Evolutionary conservation across 2,329 filamentous ascomycete genomes (phyloP).

Genomic region (Fusarium keratoplasticum): DNA sequence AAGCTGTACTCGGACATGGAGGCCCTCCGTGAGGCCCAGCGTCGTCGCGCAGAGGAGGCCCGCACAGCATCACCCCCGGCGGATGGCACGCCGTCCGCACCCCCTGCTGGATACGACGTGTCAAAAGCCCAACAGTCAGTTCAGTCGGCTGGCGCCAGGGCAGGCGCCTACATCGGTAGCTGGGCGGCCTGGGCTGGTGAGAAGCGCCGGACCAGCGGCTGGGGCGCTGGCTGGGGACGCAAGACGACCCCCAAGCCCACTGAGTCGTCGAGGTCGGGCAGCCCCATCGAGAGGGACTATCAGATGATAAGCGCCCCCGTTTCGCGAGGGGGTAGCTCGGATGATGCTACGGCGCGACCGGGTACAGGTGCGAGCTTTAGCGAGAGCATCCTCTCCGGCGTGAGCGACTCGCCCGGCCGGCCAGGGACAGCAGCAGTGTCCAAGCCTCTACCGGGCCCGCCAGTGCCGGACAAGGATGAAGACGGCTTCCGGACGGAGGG

Average conservation of each 20-base stretch:
- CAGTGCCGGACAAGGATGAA: slow-evolving; percentile 25
- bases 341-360: slow-evolving; percentile 47
- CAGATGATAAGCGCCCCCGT: slow-evolving; percentile 49
- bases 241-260: slow-evolving; percentile 48
- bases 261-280: slow-evolving; percentile 50
- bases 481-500: slow-evolving; percentile 46
- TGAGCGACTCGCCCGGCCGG: slow-evolving; percentile 44
- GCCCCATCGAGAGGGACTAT: slow-evolving; percentile 54
- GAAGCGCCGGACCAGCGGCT: slow-evolving; percentile 72
- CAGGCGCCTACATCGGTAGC: slow-evolving; percentile 74
- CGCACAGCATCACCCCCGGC: slow-evolving; percentile 28
- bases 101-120: slow-evolving; percentile 41
- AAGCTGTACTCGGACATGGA: slow-evolving; percentile 94
- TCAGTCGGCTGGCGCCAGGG: slow-evolving; percentile 65
- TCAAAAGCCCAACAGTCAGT: slow-evolving; percentile 59
- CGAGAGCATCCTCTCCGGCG: slow-evolving; percentile 58
- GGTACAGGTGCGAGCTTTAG: slow-evolving; percentile 57
- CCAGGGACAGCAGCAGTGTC: slow-evolving; percentile 30
- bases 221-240: slow-evolving; percentile 56
- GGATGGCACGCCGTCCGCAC: slow-evolving; percentile 20
- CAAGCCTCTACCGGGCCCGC: slow-evolving; percentile 17
- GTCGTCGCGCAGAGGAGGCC: slow-evolving; percentile 56
- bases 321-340: slow-evolving; percentile 44
- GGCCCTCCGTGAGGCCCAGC: slow-evolving; percentile 60
- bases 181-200: slow-evolving; percentile 80